Conservation (phyloP, 257 asterid genomes). For the Rhazya stricta region DNA sequence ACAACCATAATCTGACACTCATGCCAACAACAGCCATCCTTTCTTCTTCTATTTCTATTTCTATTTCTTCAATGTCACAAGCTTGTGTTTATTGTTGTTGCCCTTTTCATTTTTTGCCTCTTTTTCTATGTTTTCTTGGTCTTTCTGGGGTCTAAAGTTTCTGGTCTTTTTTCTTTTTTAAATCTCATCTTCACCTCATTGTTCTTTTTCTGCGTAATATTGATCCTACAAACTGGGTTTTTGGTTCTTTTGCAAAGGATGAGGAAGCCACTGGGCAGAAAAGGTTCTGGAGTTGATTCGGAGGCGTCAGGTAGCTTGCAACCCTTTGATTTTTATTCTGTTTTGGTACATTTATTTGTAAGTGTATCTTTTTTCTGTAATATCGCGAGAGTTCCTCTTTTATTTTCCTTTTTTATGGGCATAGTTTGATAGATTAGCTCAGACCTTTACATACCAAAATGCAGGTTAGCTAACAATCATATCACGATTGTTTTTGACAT, state of each 20-base stretch:
- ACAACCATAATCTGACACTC: conserved; percentile 4
- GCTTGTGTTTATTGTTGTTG: neutral
- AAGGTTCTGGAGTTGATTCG: conserved; percentile 23
- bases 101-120: neutral
- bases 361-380: neutral
- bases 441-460: neutral
- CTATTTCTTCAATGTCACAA: conserved; percentile 5
- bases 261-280: conserved; percentile 25
- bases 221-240: neutral
- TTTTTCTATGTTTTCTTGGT: neutral
- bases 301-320: conserved; percentile 25
- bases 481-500: neutral
- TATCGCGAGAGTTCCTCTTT: neutral
- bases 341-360: neutral
- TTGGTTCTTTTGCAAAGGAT: conserved; percentile 5
- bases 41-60: neutral
- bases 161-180: neutral
- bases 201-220: neutral
- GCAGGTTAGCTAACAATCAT: neutral
- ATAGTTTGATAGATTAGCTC: conserved; percentile 3
- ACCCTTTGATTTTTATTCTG: neutral
- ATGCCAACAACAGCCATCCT: neutral
- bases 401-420: neutral
- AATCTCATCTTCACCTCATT: neutral
- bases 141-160: conserved; percentile 6